phyloP scores from a whole-genome alignment of 306 rosid species.

The Cercis canadensis region DNA sequence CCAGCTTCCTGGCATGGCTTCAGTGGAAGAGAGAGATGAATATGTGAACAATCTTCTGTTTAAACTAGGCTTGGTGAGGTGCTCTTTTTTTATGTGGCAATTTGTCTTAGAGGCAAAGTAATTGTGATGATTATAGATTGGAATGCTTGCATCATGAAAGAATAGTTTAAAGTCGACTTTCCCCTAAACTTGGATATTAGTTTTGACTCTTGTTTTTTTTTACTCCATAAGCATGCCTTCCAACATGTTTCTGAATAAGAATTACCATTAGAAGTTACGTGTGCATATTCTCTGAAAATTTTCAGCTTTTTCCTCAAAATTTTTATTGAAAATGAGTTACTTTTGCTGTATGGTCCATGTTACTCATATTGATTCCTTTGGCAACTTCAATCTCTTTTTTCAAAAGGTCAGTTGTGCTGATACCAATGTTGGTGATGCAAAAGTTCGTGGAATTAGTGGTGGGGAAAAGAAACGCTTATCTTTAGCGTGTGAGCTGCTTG shows the following conservation, averaged over 20 bases:
- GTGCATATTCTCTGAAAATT: slow-evolving; percentile 22
- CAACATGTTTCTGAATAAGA: slow-evolving; percentile 17
- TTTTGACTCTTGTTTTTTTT: not conserved
- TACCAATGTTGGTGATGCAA: slow-evolving; percentile 84
- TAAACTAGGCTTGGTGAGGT: slow-evolving; percentile 84
- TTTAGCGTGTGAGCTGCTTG: slow-evolving; percentile 90
- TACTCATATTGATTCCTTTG: slow-evolving; percentile 34
- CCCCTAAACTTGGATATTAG: not conserved
- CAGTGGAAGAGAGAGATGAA: slow-evolving; percentile 75
- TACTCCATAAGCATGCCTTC: not conserved
- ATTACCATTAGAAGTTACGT: slow-evolving; percentile 13
- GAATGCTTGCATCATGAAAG: not conserved
- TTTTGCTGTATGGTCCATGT: slow-evolving; percentile 9
- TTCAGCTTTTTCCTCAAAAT: slow-evolving; percentile 31
- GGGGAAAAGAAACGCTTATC: slow-evolving; percentile 96
- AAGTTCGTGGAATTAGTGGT: slow-evolving; percentile 89
- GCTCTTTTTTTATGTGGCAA: not conserved
- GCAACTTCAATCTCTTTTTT: slow-evolving; percentile 38
- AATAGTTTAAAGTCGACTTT: slow-evolving; percentile 6
- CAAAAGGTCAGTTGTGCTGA: slow-evolving; percentile 91
- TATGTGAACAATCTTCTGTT: slow-evolving; percentile 79
- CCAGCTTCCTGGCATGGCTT: slow-evolving; percentile 70
- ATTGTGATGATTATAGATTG: slow-evolving; percentile 11
- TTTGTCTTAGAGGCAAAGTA: slow-evolving; percentile 20
- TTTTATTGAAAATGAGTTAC: slow-evolving; percentile 30